Base-by-base conservation (phyloP, 768 basidiomycete species). In the Phylloporus arenicola region DNA sequence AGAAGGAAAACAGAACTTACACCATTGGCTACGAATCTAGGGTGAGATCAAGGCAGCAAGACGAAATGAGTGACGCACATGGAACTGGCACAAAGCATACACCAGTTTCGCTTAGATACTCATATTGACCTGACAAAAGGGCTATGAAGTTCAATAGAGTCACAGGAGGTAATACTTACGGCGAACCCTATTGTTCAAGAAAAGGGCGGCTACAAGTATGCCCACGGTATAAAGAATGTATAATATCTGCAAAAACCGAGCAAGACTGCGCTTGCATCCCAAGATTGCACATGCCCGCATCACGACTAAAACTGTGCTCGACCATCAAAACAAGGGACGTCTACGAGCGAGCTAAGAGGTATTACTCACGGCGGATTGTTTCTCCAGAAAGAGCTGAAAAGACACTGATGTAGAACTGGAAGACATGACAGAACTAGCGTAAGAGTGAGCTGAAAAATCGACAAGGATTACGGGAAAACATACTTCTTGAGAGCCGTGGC, bases 261-360 rank as follows among this genome's bases (percentile, higher is more conserved):
- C 29, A 8, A 57, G 3, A 35, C 25, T 13, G 22, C 44, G 58
- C 4, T 29, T 45, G 41, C 50, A 57, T 19, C 59, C 47, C 46
- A 57, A 35, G 30, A 66, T 56, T 14, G 62, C 64, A 41, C 62
- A 66, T 11, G 57, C 52, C 3, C 64, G 59, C 41, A 64, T 43
- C 16, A 51, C 50, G 8, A 66, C 57, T 34, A 66, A 47, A 17
- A 66, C 64, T 68, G 19, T 1, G 19, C 17, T 14, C 16, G 0
- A 12, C 6, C 3, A 16, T 50, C 17, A 43, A 17, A 35, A 30
- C 9, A n/a, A 27, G n/a, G 33, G 17, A 29, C 14, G 2, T 35
- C 27, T 31, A 1, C 30, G 30, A 31, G 30, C 30, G 30, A 31
- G 30, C 3, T n/a, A 5, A 34, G 22, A 22, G 10, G 10, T 7